Evolutionary conservation across 2,329 filamentous ascomycete species (phyloP), one percentile per base, ranked within the genome.

Genomic region (Penicillium corylophilum): DNA sequence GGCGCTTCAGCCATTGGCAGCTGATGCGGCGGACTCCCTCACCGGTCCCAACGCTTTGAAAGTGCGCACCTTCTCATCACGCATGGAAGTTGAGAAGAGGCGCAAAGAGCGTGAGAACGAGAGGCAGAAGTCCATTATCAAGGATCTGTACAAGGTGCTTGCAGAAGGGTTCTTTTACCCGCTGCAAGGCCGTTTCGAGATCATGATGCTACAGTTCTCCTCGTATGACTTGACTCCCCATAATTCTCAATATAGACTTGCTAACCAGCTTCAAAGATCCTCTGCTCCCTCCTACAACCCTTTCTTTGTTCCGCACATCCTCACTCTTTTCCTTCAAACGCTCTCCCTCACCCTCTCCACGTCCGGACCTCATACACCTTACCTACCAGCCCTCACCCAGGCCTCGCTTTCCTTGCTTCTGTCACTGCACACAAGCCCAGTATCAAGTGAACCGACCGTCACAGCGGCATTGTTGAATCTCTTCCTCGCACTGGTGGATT

Each of bases 391-490:
- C 49, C 85, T 96, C 78, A 96, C 91, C 1, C 78, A 84, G 9
- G 90, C 96, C 71, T 82, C 95, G 16, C 92, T 92, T 83, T 82
- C 87, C 41, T 74, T 99, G n/a, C 76, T 97, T 2, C 82, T 96
- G 62, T 77, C 81, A 2, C 77, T 96, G 2, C 81, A 83, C 78
- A 39, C 71, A 40, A 62, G 61, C 20, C 66, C 74, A 3, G 78
- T 79, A 35, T 77, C 79, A 24, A 82, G 81, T 1, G 88, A 94
- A 56, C 71, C 86, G 1, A 74, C 77, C 0, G 82, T 96, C 1
- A 79, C 90, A 18, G 84, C 87, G 43, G 88, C 90, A 0, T 78
- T 95, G 50, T 75, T 97, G 1, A 88, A 95, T 51, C 84, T 86
- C 1, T 82, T 96, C 53, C 77, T 96, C 44, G 88, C 89, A 6